Evolutionary conservation across 306 rosid genomes (phyloP).

Genomic region (Dryas alaskensis): DNA sequence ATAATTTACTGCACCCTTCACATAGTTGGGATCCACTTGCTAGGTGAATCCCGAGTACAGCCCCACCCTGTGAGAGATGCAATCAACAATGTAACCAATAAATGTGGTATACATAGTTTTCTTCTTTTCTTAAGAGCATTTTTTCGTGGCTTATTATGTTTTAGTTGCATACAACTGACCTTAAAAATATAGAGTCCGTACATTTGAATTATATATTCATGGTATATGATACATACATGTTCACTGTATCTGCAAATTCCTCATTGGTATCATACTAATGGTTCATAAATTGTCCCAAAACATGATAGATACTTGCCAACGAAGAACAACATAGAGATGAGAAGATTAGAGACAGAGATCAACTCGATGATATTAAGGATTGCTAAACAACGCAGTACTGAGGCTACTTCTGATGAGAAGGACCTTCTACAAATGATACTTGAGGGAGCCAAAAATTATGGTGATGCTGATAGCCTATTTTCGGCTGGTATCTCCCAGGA

Average conservation of each 20-base stretch:
- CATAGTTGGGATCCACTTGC: not conserved
- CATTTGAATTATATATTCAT: too few species aligned
- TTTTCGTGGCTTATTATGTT: too few species aligned
- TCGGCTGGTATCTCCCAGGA: constrained; percentile 26
- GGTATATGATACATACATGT: not conserved
- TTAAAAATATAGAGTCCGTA: too few species aligned
- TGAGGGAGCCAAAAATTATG: constrained; percentile 43
- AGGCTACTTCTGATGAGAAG: constrained; percentile 32
- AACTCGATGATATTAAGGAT: constrained; percentile 42
- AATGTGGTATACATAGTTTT: too few species aligned
- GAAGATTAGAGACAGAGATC: constrained; percentile 63
- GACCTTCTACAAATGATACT: constrained; percentile 75
- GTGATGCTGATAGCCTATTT: constrained; percentile 17
- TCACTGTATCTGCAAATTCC: not conserved
- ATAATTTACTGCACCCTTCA: too few species aligned
- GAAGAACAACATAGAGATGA: constrained; percentile 44
- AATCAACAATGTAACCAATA: too few species aligned
- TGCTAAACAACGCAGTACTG: constrained; percentile 37
- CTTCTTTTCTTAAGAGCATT: too few species aligned
- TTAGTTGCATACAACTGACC: too few species aligned
- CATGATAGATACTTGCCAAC: constrained; percentile 53
- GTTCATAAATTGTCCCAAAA: not conserved
- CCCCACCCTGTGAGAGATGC: too few species aligned
- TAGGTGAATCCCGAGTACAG: too few species aligned
- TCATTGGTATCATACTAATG: not conserved